Evolutionary conservation across 2,329 filamentous ascomycete species (phyloP), one percentile per base, ranked within the genome.

Genomic region (Pseudocercospora musae): DNA sequence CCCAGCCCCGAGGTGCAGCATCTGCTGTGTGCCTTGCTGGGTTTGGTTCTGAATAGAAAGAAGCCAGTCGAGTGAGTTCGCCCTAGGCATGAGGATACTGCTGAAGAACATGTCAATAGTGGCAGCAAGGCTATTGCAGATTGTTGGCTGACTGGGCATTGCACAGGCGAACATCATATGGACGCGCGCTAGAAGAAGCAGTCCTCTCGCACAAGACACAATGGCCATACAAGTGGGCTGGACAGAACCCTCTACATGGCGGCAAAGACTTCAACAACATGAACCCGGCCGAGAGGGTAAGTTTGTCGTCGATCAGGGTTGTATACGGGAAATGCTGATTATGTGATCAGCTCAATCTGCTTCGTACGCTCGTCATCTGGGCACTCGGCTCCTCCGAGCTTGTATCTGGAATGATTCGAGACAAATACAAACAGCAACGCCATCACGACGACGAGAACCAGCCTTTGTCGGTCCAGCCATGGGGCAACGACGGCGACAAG

Each of bases 11-110:
- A 93, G 73, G 88, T 91, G 52, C 94, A 98, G 80, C 85, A 88
- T 69, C 87, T 99, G 62, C 82, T 99, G 25, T 99, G 96, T 81
- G 92, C 92, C 66, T 79, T 99, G 68, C 82, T 99, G 49, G 89
- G 90, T 31, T 82, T 99, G 70, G 86, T 97, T 59, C 83, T 99
- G 72, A 99, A 99, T 78, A 89, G 95, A 77, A 98, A 99, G 82
- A 96, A 99, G 76, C 93, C 96, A 79, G 91, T 98, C 75, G 96
- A 99, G 95, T 98, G 86, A 78, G 92, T 81, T 68, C 65, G 66
- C 66, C 74, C 42, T 25, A n/a, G 23, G 52, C 4, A 23, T 33
- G 33, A 48, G 44, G 23, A 25, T 37, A n/a, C 25, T 20, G n/a
- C 6, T 52, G 33, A 31, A 42, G 20, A 49, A 21, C 9, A n/a